These are phyloP conservation scores for Marasmius tenuissimus DNA, from an alignment of 1,284 basidiomycete genomes.

Conservation along the genomic window DNA sequence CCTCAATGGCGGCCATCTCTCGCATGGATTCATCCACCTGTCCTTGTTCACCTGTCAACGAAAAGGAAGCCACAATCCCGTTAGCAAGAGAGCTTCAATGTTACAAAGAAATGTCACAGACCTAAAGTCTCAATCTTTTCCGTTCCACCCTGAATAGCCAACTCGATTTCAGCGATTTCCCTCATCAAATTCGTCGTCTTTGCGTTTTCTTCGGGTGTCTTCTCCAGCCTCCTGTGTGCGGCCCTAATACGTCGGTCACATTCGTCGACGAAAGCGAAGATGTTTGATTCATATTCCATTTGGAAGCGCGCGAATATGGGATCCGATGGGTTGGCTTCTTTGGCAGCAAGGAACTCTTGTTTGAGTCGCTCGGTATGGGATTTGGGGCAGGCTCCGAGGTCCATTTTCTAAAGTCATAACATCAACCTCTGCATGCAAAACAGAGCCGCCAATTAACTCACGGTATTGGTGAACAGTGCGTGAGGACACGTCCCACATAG, in stretches of 20 bases:
- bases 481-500: conserved; percentile 98
- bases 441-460: conserved; percentile 41
- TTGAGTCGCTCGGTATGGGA: conserved; percentile 95
- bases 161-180: conserved; percentile 98
- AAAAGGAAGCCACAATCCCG: conserved; percentile 6
- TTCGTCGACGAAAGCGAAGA: conserved; percentile 95
- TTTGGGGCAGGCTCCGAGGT: conserved; percentile 96
- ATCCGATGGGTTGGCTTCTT: conserved; percentile 73
- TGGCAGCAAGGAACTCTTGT: conserved; percentile 84
- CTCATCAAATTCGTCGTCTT: conserved; percentile 99
- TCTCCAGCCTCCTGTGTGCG: conserved; percentile 93
- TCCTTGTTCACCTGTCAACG: conserved; percentile 80
- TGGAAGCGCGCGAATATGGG: conserved; percentile 84
- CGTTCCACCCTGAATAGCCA: conserved; percentile 97
- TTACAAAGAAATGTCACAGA: conserved; percentile 31
- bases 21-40: conserved; percentile 98
- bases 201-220: conserved; percentile 99
- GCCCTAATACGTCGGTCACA: conserved; percentile 95
- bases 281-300: conserved; percentile 94
- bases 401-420: conserved; percentile 85
- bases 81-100: conserved; percentile 12
- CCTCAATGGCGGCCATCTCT: conserved; percentile 97
- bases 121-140: conserved; percentile 97
- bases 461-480: conserved; percentile 97
- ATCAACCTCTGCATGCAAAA: neutral